phyloP scores from a whole-genome alignment of 768 basidiomycete genomes.

The Pulveroboletus frians region DNA sequence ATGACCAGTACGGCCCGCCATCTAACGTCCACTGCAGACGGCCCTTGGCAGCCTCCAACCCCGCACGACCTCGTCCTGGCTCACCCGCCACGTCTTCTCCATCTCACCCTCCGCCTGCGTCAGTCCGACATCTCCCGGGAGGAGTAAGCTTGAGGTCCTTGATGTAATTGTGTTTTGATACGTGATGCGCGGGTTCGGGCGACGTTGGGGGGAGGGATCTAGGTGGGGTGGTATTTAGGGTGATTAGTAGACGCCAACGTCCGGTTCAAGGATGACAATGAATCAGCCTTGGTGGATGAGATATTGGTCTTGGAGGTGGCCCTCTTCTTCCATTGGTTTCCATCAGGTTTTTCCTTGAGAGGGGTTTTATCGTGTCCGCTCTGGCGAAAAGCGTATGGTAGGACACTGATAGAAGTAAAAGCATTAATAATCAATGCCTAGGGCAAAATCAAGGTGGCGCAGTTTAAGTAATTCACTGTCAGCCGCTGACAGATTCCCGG shows the following conservation, averaged over 20 bases:
- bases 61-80: conserved; percentile 73
- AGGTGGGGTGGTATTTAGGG: conserved; percentile 56
- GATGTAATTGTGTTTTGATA: conserved; percentile 54
- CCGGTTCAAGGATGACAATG: conserved; percentile 35
- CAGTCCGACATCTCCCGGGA: conserved; percentile 62
- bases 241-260: conserved; percentile 56
- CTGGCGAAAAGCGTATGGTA: conserved; percentile 69
- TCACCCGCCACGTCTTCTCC: conserved; percentile 86
- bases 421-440: too few relatives aligned
- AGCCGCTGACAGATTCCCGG: too few relatives aligned
- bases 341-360: conserved; percentile 31
- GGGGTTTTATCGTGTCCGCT: conserved; percentile 52
- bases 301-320: conserved; percentile 5
- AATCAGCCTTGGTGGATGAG: conserved; percentile 10
- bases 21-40: conserved; percentile 77
- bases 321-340: conserved; percentile 19
- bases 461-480: too few relatives aligned
- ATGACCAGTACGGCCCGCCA: conserved; percentile 76
- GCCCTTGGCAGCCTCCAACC: conserved; percentile 72
- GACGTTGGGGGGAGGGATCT: conserved; percentile 57
- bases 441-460: too few relatives aligned
- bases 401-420: too few relatives aligned
- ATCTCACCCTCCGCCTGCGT: conserved; percentile 74
- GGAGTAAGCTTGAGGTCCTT: conserved; percentile 69
- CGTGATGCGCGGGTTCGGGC: conserved; percentile 36